Evolutionary conservation across 768 basidiomycete genomes (phyloP), one percentile per base, ranked within the genome.

Genomic region (Daedaleopsis nitida): DNA sequence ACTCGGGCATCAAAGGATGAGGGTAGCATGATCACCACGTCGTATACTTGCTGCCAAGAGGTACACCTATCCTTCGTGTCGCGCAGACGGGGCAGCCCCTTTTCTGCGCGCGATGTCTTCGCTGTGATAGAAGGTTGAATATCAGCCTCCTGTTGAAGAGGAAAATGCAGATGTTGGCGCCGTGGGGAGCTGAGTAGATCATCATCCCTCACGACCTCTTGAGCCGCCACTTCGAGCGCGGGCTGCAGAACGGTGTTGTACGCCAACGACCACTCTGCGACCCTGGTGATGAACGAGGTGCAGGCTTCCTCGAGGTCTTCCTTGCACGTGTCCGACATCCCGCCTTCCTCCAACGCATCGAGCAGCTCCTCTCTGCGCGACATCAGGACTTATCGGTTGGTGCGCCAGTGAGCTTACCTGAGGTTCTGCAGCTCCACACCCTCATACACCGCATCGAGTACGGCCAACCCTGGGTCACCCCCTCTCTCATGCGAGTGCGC

Each of bases 321-420:
- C 14, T 38, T 8, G 8, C 9, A 8, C 14, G 8, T 14, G 9
- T 38, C 37, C 9, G 37, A 14, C 37, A 8, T 14, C 8, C 14
- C 37, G 37, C 9, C 9, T 8, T 38, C 14, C 37, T 38, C 37
- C 14, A 38, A 8, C 8, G 37, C 37, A 14, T 38, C 37, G 14
- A 38, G 37, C 37, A 38, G 37, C 8, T 38, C 14, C 9, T 27
- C 49, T 23, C 12, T 13, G 23, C n/a, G 32, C 14, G 12, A 27
- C 23, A n/a, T 75, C n/a, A n/a, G 75, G 77, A 0, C 69, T 66
- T 19, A 73, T 65, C n/a, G 13, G 76, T 70, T 24, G 66, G 64
- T 16, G 66, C 52, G 24, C 1, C n/a, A n/a, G n/a, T 77, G 59
- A 1, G 53, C 27, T 39, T 69, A 71, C 0, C 58, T 61, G 1